phyloP scores from a whole-genome alignment of 768 basidiomycete species.

The Termitomyces sp. region DNA sequence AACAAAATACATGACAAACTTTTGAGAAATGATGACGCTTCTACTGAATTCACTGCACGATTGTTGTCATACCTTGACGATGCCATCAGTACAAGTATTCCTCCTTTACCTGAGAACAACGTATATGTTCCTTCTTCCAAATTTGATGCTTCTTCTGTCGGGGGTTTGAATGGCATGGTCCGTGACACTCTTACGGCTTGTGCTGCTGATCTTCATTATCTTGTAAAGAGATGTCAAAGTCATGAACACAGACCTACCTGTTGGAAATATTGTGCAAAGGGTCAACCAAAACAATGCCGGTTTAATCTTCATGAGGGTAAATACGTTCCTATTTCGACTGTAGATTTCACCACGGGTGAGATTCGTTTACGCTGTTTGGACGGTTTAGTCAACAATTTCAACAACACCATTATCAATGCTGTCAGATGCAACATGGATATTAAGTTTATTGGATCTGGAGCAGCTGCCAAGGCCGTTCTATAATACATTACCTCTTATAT shows the following conservation, averaged over 20 bases:
- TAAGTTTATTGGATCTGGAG: constrained; percentile 42
- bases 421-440: constrained; percentile 48
- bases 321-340: background rate
- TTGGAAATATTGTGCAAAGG: background rate
- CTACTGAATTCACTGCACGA: too few species aligned
- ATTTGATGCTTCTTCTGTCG: constrained; percentile 18
- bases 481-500: constrained; percentile 53
- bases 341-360: background rate
- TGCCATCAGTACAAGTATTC: constrained; percentile 17
- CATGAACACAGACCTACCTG: background rate
- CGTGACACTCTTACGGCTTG: too few species aligned
- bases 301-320: too few species aligned
- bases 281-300: too few species aligned
- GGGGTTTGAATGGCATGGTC: background rate
- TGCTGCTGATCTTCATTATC: background rate
- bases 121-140: too few species aligned
- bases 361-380: constrained; percentile 23
- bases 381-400: constrained; percentile 43
- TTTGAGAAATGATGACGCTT: too few species aligned
- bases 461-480: constrained; percentile 37
- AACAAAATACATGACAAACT: too few species aligned
- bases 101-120: too few species aligned
- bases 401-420: constrained; percentile 32
- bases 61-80: constrained; percentile 25
- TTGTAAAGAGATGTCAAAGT: background rate